Evolutionary conservation across 257 asterid genomes (phyloP), one percentile per base, ranked within the genome.

Genomic region (Solanum okadae): DNA sequence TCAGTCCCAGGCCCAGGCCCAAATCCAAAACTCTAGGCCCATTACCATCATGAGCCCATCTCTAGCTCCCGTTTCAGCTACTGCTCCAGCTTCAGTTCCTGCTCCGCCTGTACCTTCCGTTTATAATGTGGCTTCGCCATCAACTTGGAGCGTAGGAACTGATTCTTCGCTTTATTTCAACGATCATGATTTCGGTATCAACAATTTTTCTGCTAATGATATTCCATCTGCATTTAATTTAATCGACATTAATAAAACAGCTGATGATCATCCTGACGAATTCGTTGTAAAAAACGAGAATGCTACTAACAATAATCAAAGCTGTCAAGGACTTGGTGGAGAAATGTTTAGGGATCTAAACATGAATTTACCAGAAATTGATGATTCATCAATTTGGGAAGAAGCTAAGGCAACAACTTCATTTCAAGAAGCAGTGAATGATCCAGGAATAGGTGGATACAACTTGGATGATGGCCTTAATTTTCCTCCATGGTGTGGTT

Each of bases 361-460:
- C 8, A 71, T 87, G 42, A 65, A 75, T 23, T 37, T 90, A 84
- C 93, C 93, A 8, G 92, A 87, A 42, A 65, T 87, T 8, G 92
- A 91, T 22, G 92, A 91, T 11, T 82, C 88, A 2, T 83, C 81
- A 4, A 85, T 91, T 12, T 91, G 93, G 93, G 92, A 87, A 3
- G 91, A 90, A 49, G 93, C 93, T 3, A 86, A 33, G 8, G 92
- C 88, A 25, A 77, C 79, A 44, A 79, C 85, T 44, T 79, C 85
- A 79, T 79, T 79, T 79, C 85, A 79, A 44, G 85, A 78, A 42
- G 85, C 85, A 27, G 85, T 79, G 40, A 79, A 3, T 44, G 85
- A 79, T 79, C 85, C 85, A 79, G 67, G 85, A 8, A 8, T 79
- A 8, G 31, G 22, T 44, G 85, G 67, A 44, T 79, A 23, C 85